Evolutionary conservation across 495 filamentous ascomycete species (phyloP), one percentile per base, ranked within the genome.

Genomic region (Penicillium dipodomyicola): DNA sequence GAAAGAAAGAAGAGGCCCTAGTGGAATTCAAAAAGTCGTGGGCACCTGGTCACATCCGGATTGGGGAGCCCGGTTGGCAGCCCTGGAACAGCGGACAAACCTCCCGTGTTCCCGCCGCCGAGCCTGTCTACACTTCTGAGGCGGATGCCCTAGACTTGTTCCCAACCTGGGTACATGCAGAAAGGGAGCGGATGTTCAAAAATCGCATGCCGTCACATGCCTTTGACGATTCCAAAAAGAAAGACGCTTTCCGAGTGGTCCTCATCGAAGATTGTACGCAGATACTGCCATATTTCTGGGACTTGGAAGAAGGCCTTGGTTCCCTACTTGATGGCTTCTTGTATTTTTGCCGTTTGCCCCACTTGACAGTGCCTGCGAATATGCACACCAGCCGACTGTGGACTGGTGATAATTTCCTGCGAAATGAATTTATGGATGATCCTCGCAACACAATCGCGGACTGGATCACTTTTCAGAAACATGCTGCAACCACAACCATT

Each of bases 31-130:
- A 77, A 27, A 76, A 81, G 9, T 96, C 92, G 60, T 98, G 94
- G 94, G 90, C 96, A 49, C 89, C 84, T 39, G 94, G 97, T 65
- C 79, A 85, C 7, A 73, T 87, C 4, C 84, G 92, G 8, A 81
- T 96, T 52, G 94, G 94, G 5, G 94, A 97, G 68, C 63, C 69
- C 6, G 77, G 73, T 5, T 86, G 89, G 32, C 72, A 78, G 29
- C 92, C 90, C 15, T 96, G 93, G 92, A 68, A 65, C 20, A 65
- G 72, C 22, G 58, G 46, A 11, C 53, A 37, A 7, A 20, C 1
- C 19, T 19, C 30, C 43, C 4, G 27, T 14, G 10, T 42, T 40
- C 22, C 35, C 22, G n/a, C 2, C 22, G 15, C 20, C 12, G 43
- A 10, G 2, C 46, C 32, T 22, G 15, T 20, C 3, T 51, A 53